Evolutionary conservation across 2,329 filamentous ascomycete species (phyloP).

Genomic region (Mariannaea sp.): DNA sequence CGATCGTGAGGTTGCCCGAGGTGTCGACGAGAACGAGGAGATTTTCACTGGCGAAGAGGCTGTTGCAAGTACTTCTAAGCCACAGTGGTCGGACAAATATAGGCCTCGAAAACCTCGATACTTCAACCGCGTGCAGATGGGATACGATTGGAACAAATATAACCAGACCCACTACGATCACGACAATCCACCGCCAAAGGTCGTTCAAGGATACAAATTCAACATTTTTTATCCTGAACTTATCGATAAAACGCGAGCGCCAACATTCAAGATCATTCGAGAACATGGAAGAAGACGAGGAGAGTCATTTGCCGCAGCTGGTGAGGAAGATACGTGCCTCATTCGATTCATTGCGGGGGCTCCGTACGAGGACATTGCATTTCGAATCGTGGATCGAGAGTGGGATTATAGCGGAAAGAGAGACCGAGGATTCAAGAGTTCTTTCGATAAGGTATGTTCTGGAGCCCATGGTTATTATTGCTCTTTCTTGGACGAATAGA

Average conservation of each 20-base stretch:
- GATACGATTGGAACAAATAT: constrained; percentile 99
- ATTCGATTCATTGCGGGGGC: constrained; percentile 95
- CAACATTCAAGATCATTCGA: constrained; percentile 93
- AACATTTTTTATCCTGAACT: constrained; percentile 99
- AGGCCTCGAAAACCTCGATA: constrained; percentile 90
- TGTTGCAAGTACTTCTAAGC: constrained; percentile 62
- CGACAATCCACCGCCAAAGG: constrained; percentile 95
- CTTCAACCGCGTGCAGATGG: constrained; percentile 98
- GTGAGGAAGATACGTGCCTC: constrained; percentile 95
- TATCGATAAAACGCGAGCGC: constrained; percentile 91
- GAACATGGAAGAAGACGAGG: constrained; percentile 88
- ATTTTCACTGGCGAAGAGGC: constrained; percentile 91
- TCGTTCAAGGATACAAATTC: constrained; percentile 99
- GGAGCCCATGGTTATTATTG: constrained; percentile 18
- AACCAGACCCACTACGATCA: constrained; percentile 99
- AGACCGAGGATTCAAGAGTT: constrained; percentile 93
- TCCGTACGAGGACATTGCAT: constrained; percentile 95
- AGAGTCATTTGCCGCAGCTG: constrained; percentile 89
- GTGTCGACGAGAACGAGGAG: constrained; percentile 92
- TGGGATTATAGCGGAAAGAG: constrained; percentile 98
- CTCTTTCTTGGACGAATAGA: constrained; percentile 23
- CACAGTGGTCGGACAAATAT: constrained; percentile 83
- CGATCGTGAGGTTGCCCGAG: constrained; percentile 89
- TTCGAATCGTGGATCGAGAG: constrained; percentile 96
- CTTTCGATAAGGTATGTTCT: constrained; percentile 86